Conservation (phyloP, 176 grass and related monocot genomes). For the Triticum timopheevii region DNA sequence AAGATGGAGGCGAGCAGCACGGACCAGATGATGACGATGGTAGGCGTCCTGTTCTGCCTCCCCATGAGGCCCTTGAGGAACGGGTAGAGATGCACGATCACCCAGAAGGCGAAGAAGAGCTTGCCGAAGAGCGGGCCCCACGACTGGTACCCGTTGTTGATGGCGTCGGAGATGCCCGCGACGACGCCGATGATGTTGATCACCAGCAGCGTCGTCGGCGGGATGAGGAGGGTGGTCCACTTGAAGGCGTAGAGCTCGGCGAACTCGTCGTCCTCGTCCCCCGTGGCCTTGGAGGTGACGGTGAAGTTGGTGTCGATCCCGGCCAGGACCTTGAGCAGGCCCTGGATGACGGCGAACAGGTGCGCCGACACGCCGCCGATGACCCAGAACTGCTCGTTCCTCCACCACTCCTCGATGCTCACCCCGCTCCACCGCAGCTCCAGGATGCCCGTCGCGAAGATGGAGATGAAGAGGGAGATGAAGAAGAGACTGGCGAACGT, state of each 20-base stretch:
- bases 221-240: constrained; percentile 96
- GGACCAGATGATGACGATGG: constrained; percentile 93
- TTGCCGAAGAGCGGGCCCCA: constrained; percentile 96
- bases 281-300: constrained; percentile 87
- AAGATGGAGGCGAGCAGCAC: constrained; percentile 90
- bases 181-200: constrained; percentile 96
- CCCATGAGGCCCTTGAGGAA: constrained; percentile 99
- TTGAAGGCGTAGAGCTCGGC: constrained; percentile 94
- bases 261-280: constrained; percentile 71
- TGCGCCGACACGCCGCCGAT: constrained; percentile 94
- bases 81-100: constrained; percentile 93
- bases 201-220: constrained; percentile 82
- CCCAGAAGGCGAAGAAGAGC: constrained; percentile 95
- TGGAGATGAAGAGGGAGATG: constrained; percentile 96
- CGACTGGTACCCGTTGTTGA: constrained; percentile 86
- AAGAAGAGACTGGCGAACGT: constrained; percentile 98
- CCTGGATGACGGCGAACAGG: constrained; percentile 92
- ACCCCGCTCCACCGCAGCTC: constrained; percentile 95
- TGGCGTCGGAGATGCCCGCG: constrained; percentile 88
- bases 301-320: constrained; percentile 97
- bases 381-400: constrained; percentile 99
- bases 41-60: constrained; percentile 91
- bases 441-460: constrained; percentile 97
- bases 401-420: constrained; percentile 99
- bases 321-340: constrained; percentile 88